phyloP scores from a whole-genome alignment of 306 rosid species.

The barrel medic (Medicago truncatula) region MtrunA17r5.0-ANR NC_053046.1:1195001-1195500 shows the following conservation, averaged over 20 bases:
- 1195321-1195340: background rate
- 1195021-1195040: slow-evolving; percentile 21
- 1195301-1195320: background rate
- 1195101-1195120: background rate
- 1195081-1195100: too few species aligned
- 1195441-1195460: slow-evolving; percentile 26
- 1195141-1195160: background rate
- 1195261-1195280: background rate
- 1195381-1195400: background rate
- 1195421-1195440: slow-evolving; percentile 1
- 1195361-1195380: slow-evolving; percentile 12
- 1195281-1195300: background rate
- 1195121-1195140: slow-evolving; percentile 27
- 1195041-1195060: background rate
- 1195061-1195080: background rate
- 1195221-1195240: background rate
- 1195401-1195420: background rate
- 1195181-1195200: background rate
- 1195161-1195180: background rate
- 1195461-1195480: slow-evolving; percentile 11
- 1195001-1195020: background rate
- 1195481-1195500: background rate
- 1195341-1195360: background rate
- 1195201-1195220: background rate
- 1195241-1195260: too few species aligned